Conservation (phyloP, 176 grass and related monocot species). For the Coix lacrymajobi region DNA sequence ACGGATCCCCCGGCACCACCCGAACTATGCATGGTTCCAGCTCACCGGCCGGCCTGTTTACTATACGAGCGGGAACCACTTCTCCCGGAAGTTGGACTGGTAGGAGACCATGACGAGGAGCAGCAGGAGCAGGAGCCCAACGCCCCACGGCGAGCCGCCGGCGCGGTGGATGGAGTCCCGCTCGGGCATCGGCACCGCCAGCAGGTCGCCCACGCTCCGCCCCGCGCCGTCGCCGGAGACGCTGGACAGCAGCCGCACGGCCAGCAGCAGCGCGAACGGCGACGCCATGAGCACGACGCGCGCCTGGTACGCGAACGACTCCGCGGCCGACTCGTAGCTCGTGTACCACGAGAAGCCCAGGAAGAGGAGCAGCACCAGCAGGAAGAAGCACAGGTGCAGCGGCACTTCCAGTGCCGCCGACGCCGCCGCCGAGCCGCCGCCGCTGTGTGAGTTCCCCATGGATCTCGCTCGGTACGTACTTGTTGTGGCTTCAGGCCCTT, state of each 20-base stretch:
- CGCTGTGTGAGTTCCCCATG: constrained; percentile 38
- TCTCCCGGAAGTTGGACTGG: constrained; percentile 63
- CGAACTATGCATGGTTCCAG: not conserved
- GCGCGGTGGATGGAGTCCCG: constrained; percentile 60
- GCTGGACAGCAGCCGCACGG: constrained; percentile 40
- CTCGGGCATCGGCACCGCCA: constrained; percentile 45
- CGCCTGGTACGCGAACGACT: constrained; percentile 36
- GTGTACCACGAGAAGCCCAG: constrained; percentile 61
- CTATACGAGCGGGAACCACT: constrained; percentile 57
- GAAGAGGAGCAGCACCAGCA: constrained; percentile 52
- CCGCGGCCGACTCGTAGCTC: constrained; percentile 51
- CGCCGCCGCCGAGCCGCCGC: not conserved
- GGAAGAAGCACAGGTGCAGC: constrained; percentile 59
- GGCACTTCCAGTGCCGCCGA: constrained; percentile 39
- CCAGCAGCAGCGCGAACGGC: constrained; percentile 54
- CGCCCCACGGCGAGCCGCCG: constrained; percentile 68
- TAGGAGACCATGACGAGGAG: constrained; percentile 76
- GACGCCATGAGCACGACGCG: constrained; percentile 47
- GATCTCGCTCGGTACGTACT: not conserved
- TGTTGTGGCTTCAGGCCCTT: not conserved
- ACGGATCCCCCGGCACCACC: not conserved
- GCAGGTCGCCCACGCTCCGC: not conserved
- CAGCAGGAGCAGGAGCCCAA: constrained; percentile 48
- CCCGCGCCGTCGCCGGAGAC: not conserved
- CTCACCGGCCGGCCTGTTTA: not conserved